Evolutionary conservation across 2,329 filamentous ascomycete genomes (phyloP), one percentile per base, ranked within the genome.

Genomic region (Penicillium sp.): DNA sequence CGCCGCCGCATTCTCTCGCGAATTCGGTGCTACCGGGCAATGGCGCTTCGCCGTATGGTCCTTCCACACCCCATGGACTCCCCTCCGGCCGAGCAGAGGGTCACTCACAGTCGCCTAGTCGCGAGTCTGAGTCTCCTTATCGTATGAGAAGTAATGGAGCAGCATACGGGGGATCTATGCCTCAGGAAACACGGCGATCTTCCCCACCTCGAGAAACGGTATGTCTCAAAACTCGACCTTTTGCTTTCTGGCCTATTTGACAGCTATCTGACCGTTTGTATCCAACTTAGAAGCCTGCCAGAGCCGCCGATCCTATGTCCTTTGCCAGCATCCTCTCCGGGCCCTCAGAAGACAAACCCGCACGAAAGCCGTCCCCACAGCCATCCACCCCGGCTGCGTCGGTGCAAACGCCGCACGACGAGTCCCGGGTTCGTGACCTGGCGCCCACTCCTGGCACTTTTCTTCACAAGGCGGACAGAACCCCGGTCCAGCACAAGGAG

Each of bases 261-360:
- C 11, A 23, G 11, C 21, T 49, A 56, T 56, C 65, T 68, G 50
- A 71, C 36, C 52, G 10, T 37, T 51, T 16, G 24, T 18, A 21
- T 40, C 8, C 13, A 39, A 45, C 61, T 31, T 71, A 92, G 84
- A 89, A 88, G 46, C 84, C 89, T 1, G 86, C 85, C 63, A 87
- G 92, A 71, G 82, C 87, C 36, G 87, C 88, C 54, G 90, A 96
- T 71, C 89, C 92, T 49, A 97, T 97, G 92, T 94, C 92, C 5
- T 94, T 97, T 69, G 94, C 91, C 62, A 97, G 92, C 71, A 95
- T 97, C 55, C 87, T 97, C 39, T 93, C 91, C 3, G 92, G 85
- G 62, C 83, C 89, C 51, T 87, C 91, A 52, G 86, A 89, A 49
- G 81, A 84, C 14, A 73, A 68, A 60, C 65, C 71, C 34, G 78